phyloP scores from a whole-genome alignment of 2,329 filamentous ascomycete genomes.

The Dothiorella sarmentorum region DNA sequence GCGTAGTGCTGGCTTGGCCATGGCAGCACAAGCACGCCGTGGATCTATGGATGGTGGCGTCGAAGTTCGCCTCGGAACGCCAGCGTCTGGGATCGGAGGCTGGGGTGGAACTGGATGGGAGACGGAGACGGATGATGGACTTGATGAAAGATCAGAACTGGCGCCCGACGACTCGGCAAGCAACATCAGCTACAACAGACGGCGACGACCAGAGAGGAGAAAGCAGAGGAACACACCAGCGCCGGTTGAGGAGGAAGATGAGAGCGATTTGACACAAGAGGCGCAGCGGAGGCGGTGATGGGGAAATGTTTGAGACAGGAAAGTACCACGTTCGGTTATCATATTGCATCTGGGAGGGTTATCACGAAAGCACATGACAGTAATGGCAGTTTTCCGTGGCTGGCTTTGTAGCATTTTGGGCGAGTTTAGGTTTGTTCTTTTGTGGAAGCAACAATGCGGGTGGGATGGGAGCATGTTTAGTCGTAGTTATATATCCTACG shows the following conservation, averaged over 20 bases:
- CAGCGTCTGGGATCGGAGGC: conserved; percentile 41
- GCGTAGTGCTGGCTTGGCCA: conserved; percentile 72
- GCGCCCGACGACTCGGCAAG: conserved; percentile 77
- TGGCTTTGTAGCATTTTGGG: neutral
- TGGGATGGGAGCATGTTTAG: neutral
- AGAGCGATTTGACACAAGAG: conserved; percentile 29
- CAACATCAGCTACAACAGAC: conserved; percentile 70
- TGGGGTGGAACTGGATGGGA: conserved; percentile 28
- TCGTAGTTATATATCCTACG: conserved; percentile 15
- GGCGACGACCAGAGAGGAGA: conserved; percentile 64
- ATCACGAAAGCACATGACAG: neutral
- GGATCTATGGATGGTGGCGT: conserved; percentile 40
- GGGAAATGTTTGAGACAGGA: neutral
- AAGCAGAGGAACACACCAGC: conserved; percentile 69
- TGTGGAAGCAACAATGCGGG: neutral
- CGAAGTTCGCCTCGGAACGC: conserved; percentile 49
- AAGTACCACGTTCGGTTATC: neutral
- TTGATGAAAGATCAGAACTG: conserved; percentile 50
- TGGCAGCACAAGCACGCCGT: conserved; percentile 59
- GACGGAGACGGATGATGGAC: conserved; percentile 27
- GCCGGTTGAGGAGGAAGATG: conserved; percentile 66
- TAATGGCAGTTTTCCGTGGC: neutral
- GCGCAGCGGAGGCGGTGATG: neutral
- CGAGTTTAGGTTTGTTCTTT: neutral
- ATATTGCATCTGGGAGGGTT: conserved; percentile 8